Evolutionary conservation across 176 grass and related monocot genomes (phyloP), one percentile per base, ranked within the genome.

Genomic region (Rhynchospora tenuis): DNA sequence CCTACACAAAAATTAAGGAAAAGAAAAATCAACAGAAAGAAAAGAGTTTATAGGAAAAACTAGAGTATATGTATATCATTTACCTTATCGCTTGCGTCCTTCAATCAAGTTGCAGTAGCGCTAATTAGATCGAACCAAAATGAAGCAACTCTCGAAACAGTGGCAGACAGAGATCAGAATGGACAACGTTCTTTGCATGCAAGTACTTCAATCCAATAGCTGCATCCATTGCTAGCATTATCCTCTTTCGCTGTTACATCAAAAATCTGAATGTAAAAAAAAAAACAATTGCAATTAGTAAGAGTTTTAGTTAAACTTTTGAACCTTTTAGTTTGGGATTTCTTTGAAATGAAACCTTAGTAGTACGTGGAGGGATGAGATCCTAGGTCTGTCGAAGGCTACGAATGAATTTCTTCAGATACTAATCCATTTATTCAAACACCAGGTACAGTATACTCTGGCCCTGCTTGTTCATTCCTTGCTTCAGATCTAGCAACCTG

Each of bases 401-500:
- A 26, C 93, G 86, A 84, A 99, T 99, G 91, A 87, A 99, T 81
- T 95, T 99, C 91, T 95, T 99, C 70, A 96, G 88, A 79, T 99
- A 93, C n/a, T 90, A 95, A 84, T 99, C 97, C 97, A 99, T 99
- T 86, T 92, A 99, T 80, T 99, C 97, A 84, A 99, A 99, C 77
- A 99, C 91, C 12, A 99, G 93, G 78, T 96, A 99, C 51, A 99
- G 91, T 71, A 99, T 92, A 73, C 91, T 96, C 89, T 99, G 87
- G 3, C 97, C 97, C 11, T 90, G 83, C 87, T 93, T 96, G 91
- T 93, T 99, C 64, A 85, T 57, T 14, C 90, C 97, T 90, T 99
- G 97, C 81, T 99, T 99, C 71, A 99, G 91, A 89, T 99, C 93
- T 38, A 99, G 63, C 47, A 99, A 85, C 82, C 89, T 90, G 82